Base-by-base conservation (phyloP, 768 basidiomycete species). In the Naganishia friedmannii region DNA sequence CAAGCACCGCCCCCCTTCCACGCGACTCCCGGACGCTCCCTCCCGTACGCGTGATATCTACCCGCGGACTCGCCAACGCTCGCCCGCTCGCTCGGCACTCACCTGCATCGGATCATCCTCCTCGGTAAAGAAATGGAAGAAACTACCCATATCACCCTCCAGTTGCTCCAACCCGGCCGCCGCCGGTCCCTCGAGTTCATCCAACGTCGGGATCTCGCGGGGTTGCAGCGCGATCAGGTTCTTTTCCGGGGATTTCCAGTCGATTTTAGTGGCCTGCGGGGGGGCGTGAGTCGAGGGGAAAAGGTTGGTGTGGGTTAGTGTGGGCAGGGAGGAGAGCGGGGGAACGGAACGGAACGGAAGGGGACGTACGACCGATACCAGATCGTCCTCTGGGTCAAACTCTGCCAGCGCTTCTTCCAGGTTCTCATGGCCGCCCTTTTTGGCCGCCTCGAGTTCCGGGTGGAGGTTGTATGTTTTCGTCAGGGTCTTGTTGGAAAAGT, bases 131-230 rank as follows among this genome's bases (percentile, higher is more conserved):
- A 65, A 79, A 23, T 73, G 70, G 75, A 81, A 81, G 76, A 79
- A 81, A 7, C 74, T 75, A n/a, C 78, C 79, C 10, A 65, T 53
- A 70, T 81, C 79, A 17, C 78, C 80, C 10, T 80, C 77, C 58
- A 74, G 75, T 4, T 77, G 1, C 68, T 56, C 65, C 39, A 53
- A 19, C 34, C 26, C 65, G n/a, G 29, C 28, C 34, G 34, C 34
- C n/a, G 12, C 34, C n/a, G 32, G 72, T 10, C 48, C 71, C 29
- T 54, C 23, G 3, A 37, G 10, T 13, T 42, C 51, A 53, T 56
- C 46, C n/a, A 71, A 37, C 23, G 56, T 39, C 28, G 66, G 66
- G 31, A 53, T 71, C 23, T 65, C 69, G 39, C 78, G 68, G 15
- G 79, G 79, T 29, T 76, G 75, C 54, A 77, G 75, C 51, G 67